Conservation (phyloP, 2,329 filamentous ascomycete species). For the Torrubiellomyces zombiae region DNA sequence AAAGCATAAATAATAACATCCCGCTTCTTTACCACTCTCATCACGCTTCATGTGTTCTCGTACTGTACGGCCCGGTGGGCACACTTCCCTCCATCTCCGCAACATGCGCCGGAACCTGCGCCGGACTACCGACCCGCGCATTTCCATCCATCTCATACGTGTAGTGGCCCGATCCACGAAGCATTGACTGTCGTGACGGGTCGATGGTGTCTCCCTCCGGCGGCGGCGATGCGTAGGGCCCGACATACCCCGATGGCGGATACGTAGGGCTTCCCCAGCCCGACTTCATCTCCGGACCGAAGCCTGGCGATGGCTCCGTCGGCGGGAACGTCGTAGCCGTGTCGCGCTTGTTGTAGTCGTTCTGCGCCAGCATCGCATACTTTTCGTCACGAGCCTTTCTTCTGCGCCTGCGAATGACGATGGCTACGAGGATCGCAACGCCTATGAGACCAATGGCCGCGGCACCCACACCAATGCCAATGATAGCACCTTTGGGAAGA, state of each 20-base stretch:
- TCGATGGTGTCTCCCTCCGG: no score
- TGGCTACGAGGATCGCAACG: conserved; percentile 10
- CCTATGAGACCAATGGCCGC: conserved; percentile 12
- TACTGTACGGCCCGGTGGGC: conserved; percentile 1
- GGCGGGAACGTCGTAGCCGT: conserved; percentile 7
- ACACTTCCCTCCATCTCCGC: no score
- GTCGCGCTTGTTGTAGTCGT: conserved; percentile 6
- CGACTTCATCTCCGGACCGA: conserved; percentile 5
- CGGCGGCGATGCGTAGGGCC: conserved; percentile 5
- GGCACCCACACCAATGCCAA: conserved; percentile 23
- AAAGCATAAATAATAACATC: no score
- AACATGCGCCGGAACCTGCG: conserved; percentile 5
- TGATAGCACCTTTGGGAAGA: conserved; percentile 19
- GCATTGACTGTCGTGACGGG: neutral
- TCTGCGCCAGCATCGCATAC: conserved; percentile 13
- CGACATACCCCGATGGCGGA: no score
- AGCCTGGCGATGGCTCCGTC: conserved; percentile 8
- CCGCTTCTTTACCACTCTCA: no score
- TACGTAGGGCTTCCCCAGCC: conserved; percentile 1
- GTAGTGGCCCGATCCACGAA: no score
- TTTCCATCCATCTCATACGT: no score
- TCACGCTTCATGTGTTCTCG: no score
- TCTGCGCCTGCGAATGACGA: conserved; percentile 12
- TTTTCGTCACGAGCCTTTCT: conserved; percentile 11
- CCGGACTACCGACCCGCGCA: no score